Evolutionary conservation across 2,329 filamentous ascomycete species (phyloP).

Genomic region (Aspergillaceae sp.): DNA sequence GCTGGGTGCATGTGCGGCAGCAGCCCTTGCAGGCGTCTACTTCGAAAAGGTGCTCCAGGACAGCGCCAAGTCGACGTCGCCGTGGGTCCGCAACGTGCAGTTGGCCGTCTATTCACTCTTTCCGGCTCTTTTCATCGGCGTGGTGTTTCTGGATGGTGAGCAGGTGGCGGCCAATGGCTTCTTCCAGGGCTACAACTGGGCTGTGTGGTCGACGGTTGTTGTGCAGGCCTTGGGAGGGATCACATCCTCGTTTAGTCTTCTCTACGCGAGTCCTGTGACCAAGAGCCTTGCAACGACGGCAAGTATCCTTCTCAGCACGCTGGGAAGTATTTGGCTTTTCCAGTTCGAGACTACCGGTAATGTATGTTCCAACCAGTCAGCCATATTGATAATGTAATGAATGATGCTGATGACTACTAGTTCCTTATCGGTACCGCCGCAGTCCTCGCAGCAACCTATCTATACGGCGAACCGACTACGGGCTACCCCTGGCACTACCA

Average conservation of each 20-base stretch:
- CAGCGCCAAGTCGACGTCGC: slow-evolving; percentile 61
- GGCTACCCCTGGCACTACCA: slow-evolving; percentile 3
- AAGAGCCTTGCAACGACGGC: slow-evolving; percentile 92
- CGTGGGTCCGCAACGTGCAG: slow-evolving; percentile 94
- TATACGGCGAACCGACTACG: slow-evolving; percentile 59
- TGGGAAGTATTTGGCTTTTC: slow-evolving; percentile 81
- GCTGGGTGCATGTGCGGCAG: slow-evolving; percentile 66
- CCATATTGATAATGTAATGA: too few species aligned
- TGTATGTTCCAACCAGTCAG: slow-evolving; percentile 46
- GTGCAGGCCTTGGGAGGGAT: slow-evolving; percentile 80
- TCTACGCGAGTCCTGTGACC: slow-evolving; percentile 78
- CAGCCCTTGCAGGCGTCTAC: slow-evolving; percentile 66
- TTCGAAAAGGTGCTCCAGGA: slow-evolving; percentile 81
- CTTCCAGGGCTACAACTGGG: slow-evolving; percentile 87
- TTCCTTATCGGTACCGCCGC: slow-evolving; percentile 71
- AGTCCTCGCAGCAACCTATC: slow-evolving; percentile 73
- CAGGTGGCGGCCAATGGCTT: slow-evolving; percentile 78
- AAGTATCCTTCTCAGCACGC: slow-evolving; percentile 77
- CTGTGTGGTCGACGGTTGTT: slow-evolving; percentile 77
- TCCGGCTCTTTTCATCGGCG: slow-evolving; percentile 75
- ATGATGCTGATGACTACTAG: slow-evolving; percentile 38
- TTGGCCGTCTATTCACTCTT: slow-evolving; percentile 90
- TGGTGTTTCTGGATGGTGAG: slow-evolving; percentile 77
- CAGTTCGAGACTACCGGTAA: slow-evolving; percentile 63
- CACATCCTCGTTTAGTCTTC: slow-evolving; percentile 71